Conservation (phyloP, 2,329 filamentous ascomycete genomes). For the Colletotrichum musae region DNA sequence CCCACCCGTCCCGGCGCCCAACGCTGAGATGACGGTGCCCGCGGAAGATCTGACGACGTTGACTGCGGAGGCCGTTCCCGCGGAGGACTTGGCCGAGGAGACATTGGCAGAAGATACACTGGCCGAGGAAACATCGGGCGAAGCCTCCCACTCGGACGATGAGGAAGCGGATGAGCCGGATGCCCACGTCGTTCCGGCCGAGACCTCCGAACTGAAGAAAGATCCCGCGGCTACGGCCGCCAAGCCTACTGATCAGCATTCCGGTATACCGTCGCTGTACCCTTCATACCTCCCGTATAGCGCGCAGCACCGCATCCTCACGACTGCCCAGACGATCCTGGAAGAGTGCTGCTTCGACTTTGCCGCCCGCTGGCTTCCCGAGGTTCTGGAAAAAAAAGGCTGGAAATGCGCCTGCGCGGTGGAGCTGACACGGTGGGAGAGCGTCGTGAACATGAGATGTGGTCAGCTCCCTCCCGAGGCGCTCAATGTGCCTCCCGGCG, state of each 20-base stretch:
- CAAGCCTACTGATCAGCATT: too few relatives aligned
- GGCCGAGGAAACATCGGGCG: too few relatives aligned
- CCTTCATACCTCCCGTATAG: conserved; percentile 52
- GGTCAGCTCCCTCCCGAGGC: conserved; percentile 43
- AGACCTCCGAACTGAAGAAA: too few relatives aligned
- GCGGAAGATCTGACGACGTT: conserved; percentile 48
- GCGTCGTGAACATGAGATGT: conserved; percentile 43
- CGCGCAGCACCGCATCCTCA: conserved; percentile 54
- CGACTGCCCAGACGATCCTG: conserved; percentile 51
- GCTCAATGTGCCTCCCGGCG: background rate
- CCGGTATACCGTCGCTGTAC: conserved; percentile 45
- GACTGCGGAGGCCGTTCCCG: conserved; percentile 39
- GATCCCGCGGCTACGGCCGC: too few relatives aligned
- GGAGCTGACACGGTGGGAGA: conserved; percentile 54
- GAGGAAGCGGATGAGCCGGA: too few relatives aligned
- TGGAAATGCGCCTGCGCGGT: conserved; percentile 53
- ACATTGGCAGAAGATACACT: too few relatives aligned
- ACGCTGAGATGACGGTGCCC: conserved; percentile 44
- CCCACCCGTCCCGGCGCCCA: conserved; percentile 46
- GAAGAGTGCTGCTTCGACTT: conserved; percentile 59
- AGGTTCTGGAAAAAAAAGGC: conserved; percentile 45
- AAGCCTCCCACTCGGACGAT: too few relatives aligned
- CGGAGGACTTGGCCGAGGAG: too few relatives aligned
- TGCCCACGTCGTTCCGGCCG: fast-evolving
- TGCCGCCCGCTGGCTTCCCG: conserved; percentile 49